Base-by-base conservation (phyloP, 2,329 filamentous ascomycete genomes). In the Thermoascus crustaceus region DNA sequence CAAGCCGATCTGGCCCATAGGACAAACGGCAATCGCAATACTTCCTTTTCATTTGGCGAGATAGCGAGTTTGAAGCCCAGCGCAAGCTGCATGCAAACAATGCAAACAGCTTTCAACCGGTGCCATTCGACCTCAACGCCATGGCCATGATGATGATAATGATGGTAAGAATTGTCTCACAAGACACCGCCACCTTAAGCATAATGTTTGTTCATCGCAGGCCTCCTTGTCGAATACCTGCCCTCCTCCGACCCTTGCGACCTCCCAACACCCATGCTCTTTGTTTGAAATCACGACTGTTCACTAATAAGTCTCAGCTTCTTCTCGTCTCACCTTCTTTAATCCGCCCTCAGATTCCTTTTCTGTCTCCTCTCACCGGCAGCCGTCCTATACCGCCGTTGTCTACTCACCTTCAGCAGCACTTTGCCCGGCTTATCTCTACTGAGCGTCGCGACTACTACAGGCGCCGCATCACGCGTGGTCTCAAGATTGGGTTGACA, bases 391-490 rank as follows among this genome's bases (percentile, higher is more conserved):
- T 73, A 57, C 36, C 71, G 63, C 52, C 62, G 61, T n/a, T 73
- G 67, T 35, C 80, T 70, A 53, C 70, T 72, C 54, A 65, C 61
- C 57, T 53, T 22, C 67, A 68, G 42, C 55, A 69, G 19, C 68
- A 76, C 27, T 66, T 80, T 23, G 74, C 75, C 3, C 80, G 88
- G 34, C 75, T 84, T 42, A 74, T 93, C 40, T 86, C 83, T n/a
- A 93, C 85, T 0, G 81, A 87, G 54, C 77, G 78, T 29, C 61
- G 62, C 7, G 49, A 58, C 5, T 47, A 57, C 38, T 64, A 61
- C 43, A 81, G 77, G 38, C 57, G 54, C 14, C 55, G 59, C 2
- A 40, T 62, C 39, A 80, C 75, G 43, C 71, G 82, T 44, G 82
- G 89, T 49, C 68, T 85, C 30, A 76, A 76, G 49, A 69, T 82